Evolutionary conservation across 75 land plant species (phyloP), one percentile per base, ranked within the genome.

Genomic region (Selaginella moellendorffii): DNA sequence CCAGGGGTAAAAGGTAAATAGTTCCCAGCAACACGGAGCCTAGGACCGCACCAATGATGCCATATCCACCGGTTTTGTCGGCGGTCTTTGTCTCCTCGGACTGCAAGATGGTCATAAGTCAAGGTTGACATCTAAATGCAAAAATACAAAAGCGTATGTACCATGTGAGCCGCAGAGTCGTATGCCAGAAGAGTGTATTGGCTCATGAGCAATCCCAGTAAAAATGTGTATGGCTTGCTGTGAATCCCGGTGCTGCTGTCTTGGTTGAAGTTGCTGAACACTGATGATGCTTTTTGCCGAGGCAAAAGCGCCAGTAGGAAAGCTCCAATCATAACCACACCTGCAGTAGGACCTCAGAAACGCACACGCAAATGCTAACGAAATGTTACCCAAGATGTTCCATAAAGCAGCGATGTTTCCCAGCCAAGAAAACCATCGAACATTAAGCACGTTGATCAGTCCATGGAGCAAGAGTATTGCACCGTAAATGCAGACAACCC

Each of bases 111-210:
- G n/a, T n/a, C n/a, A n/a, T n/a, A n/a, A n/a, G n/a, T n/a, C n/a
- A n/a, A n/a, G n/a, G n/a, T n/a, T n/a, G n/a, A n/a, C n/a, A n/a
- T n/a, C n/a, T n/a, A n/a, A n/a, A n/a, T n/a, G n/a, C n/a, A n/a
- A n/a, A n/a, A n/a, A n/a, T n/a, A n/a, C n/a, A n/a, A n/a, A n/a
- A n/a, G n/a, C n/a, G n/a, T n/a, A n/a, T n/a, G n/a, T n/a, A n/a
- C n/a, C n/a, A n/a, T n/a, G n/a, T 90, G 83, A 42, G 88, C 96
- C 66, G 96, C 83, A 30, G 87, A 85, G 77, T 90, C 96, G 68
- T 82, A 90, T 30, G 92, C 96, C 23, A 81, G 75, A 0, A 84
- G 67, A 9, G 96, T 82, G 71, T 90, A 90, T 63, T 90, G 96
- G 79, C 92, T 84, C 88, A 87, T 84, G 2, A 90, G 73, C 36